Evolutionary conservation across 139 green algal genomes (phyloP), one percentile per base, ranked within the genome.

Genomic region (Asterochloris erici): DNA sequence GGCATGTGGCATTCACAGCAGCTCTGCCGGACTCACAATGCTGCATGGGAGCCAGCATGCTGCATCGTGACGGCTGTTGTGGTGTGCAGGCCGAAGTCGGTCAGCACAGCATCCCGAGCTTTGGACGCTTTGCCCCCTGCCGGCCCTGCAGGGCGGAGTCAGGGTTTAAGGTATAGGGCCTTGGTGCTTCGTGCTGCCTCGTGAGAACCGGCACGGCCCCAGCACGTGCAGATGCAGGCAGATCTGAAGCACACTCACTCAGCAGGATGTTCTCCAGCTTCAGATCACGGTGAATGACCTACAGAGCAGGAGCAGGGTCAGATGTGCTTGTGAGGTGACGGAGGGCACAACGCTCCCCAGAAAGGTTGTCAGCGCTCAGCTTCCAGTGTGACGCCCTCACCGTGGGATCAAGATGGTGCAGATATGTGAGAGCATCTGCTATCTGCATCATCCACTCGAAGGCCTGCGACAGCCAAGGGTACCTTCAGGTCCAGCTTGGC

Each of bases 401-500:
- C 27, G 69, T 75, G 38, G 82, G 82, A 15, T 73, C 85, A 12
- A 81, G 74, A 24, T 19, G 74, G 64, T 87, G 86, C 26, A 87
- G 47, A 76, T 87, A 87, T 0, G 47, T 54, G n/a, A 90, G 63
- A 10, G 81, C 86, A 21, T 84, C 68, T n/a, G 84, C 86, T 61
- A 90, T 70, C 14, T 90, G 81, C 19, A 82, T 78, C 24, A 85
- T 23, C 84, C 84, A 87, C 69, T 86, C 26, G 12, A 90, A 68
- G 1, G 74, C 84, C 69, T 87, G 77, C 38, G 6, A 54, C 38
- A 54, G 38, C 38, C 2, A 54, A 54, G 2, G 6, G 6, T 10
- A 2, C 38, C 38, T 10, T 54, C 38, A 54, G 38, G 38, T 54
- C 38, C 38, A 54, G 38, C 38, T 10, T 54, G 38, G 38, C 38